phyloP scores from a whole-genome alignment of 1,139 yeast species.

The Scheffersomyces cryptocercus region DNA sequence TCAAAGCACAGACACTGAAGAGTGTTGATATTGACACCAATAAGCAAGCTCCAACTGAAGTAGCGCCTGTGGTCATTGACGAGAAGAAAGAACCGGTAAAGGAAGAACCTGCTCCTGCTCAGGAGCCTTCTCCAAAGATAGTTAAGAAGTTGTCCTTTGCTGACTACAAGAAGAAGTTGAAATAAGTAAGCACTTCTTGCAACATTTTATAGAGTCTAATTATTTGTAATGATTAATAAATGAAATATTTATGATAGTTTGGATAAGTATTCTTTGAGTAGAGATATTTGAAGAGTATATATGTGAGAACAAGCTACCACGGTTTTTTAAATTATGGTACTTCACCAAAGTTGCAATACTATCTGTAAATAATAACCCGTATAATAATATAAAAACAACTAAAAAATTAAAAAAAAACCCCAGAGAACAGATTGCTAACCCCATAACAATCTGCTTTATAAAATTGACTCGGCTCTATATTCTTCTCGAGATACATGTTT shows the following conservation, averaged over 20 bases:
- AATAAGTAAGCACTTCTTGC: slow-evolving; percentile 17
- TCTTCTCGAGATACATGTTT: neutral
- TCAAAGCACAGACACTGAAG: neutral
- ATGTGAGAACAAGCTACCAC: too few relatives aligned
- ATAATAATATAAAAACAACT: neutral
- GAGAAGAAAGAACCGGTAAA: slow-evolving; percentile 8
- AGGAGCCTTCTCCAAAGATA: slow-evolving; percentile 23
- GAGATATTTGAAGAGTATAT: too few relatives aligned
- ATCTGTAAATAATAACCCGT: too few relatives aligned
- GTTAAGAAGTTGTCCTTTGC: slow-evolving; percentile 80
- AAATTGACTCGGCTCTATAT: slow-evolving; percentile 1
- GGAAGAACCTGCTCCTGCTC: slow-evolving; percentile 15
- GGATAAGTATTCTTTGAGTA: too few relatives aligned
- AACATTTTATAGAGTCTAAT: too few relatives aligned
- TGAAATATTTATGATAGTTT: too few relatives aligned
- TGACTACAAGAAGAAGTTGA: slow-evolving; percentile 75
- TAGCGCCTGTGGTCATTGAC: slow-evolving; percentile 1
- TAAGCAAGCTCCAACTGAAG: neutral
- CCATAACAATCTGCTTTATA: neutral
- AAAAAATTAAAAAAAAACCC: neutral
- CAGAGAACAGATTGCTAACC: neutral
- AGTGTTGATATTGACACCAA: neutral
- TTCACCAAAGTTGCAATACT: too few relatives aligned
- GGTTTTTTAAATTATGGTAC: too few relatives aligned
- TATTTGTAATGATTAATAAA: too few relatives aligned